Evolutionary conservation across 257 asterid species (phyloP), one percentile per base, ranked within the genome.

Genomic region (Prunella vulgaris): DNA sequence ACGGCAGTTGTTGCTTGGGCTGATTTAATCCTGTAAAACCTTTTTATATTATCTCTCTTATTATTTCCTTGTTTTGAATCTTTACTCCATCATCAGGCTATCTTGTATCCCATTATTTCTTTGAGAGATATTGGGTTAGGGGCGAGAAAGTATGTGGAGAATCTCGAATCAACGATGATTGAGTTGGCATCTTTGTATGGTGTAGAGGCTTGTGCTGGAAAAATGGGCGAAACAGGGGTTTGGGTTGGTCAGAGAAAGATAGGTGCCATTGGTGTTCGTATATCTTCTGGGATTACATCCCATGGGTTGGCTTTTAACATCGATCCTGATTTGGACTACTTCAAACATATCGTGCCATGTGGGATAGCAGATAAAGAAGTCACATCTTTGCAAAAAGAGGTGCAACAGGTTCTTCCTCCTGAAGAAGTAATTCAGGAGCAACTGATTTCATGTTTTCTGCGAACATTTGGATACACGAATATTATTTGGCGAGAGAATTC

Each of bases 241-340:
- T 88, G 97, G 94, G 86, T 86, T 48, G 88, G 80, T 8, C 70
- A 63, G 42, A 82, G 81, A 77, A 90, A 88, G 83, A 84, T 88
- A 12, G 92, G 96, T 4, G 96, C 94, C 0, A 83, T 81, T 51
- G 89, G 97, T 21, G 90, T 85, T 32, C 83, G 83, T 12, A 86
- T 90, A 37, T 84, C 90, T 42, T 83, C 88, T 46, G 87, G 96
- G 42, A 78, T 88, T 60, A 83, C 97, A 3, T 90, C 86, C 18
- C 97, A 90, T 49, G 96, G 96, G 5, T 60, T 86, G 77, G 90
- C 96, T 2, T 90, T 88, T 66, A 88, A 88, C 42, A 76, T 88
- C 37, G 72, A 81, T 72, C 95, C 96, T 27, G 92, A 90, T 81
- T 76, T 90, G 78, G 77, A 44, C 37, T 88, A 83, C 73, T 90